A percentile compares a stretch with the other conserved stretches of the same genome.
These are phyloP conservation scores for Lactarius deliciosus DNA, from an alignment of 768 basidiomycete species.

Conservation along the genomic window DNA sequence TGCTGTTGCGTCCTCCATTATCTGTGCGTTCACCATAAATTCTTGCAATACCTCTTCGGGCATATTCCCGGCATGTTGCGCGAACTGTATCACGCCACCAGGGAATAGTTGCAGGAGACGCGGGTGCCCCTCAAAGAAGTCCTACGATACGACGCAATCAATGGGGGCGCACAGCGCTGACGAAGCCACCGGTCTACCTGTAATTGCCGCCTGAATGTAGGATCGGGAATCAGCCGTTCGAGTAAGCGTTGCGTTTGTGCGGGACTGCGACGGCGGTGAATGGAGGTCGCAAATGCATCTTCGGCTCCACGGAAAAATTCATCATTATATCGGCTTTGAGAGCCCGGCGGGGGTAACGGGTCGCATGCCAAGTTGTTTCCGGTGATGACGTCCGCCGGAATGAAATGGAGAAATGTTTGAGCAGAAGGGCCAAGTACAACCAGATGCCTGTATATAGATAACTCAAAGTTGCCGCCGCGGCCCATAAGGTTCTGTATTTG, in stretches of 20 bases:
- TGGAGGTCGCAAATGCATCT: constrained; percentile 43
- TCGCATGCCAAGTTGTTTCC: constrained; percentile 73
- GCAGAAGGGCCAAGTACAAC: constrained; percentile 68
- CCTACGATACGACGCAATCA: constrained; percentile 34
- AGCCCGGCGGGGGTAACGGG: constrained; percentile 73
- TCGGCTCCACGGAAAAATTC: constrained; percentile 72
- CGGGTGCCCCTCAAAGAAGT: constrained; percentile 57
- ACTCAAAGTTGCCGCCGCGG: constrained; percentile 40
- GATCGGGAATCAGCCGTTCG: constrained; percentile 58
- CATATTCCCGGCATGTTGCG: constrained; percentile 26
- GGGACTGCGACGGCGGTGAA: constrained; percentile 39
- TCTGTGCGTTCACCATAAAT: constrained; percentile 19
- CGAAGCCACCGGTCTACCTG: constrained; percentile 39
- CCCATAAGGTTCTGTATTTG: constrained; percentile 42
- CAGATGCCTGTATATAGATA: constrained; percentile 71
- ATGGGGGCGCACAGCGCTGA: constrained; percentile 7
- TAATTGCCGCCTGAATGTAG: constrained; percentile 54
- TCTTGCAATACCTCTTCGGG: constrained; percentile 28
- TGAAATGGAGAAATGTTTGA: constrained; percentile 64
- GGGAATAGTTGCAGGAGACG: constrained; percentile 56
- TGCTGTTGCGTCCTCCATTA: constrained; percentile 25
- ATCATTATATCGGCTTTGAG: constrained; percentile 61
- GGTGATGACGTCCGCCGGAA: constrained; percentile 56
- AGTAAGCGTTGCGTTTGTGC: constrained; percentile 53
- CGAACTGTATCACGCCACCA: constrained; percentile 59